These are phyloP conservation scores for Phyllosticta ampelicida DNA, from an alignment of 2,329 filamentous ascomycete genomes.

Conservation along the genomic window DNA sequence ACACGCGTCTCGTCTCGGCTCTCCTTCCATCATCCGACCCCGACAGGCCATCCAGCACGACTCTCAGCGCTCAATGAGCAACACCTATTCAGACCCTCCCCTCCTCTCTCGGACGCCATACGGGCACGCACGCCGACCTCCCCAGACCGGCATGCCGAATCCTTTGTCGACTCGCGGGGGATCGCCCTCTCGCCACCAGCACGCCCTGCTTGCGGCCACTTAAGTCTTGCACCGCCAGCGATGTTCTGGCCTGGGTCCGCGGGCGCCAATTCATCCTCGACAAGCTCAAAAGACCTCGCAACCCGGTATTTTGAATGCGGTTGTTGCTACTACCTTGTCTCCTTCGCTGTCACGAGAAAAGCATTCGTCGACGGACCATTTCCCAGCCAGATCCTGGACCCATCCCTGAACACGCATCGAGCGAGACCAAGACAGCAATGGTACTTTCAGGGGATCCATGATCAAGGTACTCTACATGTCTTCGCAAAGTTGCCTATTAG, in stretches of 20 bases:
- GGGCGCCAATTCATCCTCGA: neutral
- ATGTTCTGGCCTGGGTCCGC: neutral
- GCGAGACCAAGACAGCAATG: neutral
- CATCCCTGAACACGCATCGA: neutral
- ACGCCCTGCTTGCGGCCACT: neutral
- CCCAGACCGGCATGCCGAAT: neutral
- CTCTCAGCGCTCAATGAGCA: neutral
- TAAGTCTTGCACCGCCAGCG: neutral
- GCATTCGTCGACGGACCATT: neutral
- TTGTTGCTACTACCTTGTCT: neutral
- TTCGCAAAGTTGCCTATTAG: neutral
- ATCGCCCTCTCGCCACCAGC: neutral
- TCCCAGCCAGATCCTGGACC: neutral
- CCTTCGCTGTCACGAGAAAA: neutral
- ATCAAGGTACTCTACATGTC: slow-evolving; percentile 30
- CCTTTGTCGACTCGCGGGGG: neutral
- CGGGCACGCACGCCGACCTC: neutral
- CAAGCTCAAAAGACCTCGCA: neutral
- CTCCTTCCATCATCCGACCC: slow-evolving; percentile 1
- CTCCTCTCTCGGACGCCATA: neutral
- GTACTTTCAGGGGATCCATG: slow-evolving; percentile 12
- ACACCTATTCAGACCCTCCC: too few relatives aligned
- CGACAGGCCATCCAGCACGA: neutral
- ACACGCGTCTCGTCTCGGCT: neutral
- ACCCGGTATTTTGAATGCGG: neutral